Evolutionary conservation across 495 filamentous ascomycete species (phyloP).

Genomic region (Pyrenula massariospora): DNA sequence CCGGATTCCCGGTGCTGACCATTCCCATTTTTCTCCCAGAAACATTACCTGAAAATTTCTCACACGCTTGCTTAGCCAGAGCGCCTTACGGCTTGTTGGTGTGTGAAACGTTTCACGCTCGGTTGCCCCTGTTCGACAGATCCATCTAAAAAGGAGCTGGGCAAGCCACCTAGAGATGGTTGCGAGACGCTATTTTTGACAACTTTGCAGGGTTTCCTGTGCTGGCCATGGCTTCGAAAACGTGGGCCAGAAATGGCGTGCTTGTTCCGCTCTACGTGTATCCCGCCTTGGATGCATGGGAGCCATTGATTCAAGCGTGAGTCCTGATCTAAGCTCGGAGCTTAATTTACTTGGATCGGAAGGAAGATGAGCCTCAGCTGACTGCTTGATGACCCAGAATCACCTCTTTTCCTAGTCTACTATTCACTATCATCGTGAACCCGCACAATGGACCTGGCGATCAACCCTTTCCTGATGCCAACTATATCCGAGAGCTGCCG

Average conservation of each 20-base stretch:
- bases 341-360: conserved; percentile 12
- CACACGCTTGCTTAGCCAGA: neutral
- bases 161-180: neutral
- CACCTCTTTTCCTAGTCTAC: conserved; percentile 25
- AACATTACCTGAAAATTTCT: neutral
- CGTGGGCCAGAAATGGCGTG: neutral
- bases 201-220: neutral
- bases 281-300: conserved; percentile 36
- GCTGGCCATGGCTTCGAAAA: neutral
- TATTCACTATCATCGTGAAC: conserved; percentile 44
- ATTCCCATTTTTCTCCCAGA: neutral
- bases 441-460: conserved; percentile 41
- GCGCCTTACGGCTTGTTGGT: neutral
- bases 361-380: neutral
- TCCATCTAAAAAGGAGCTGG: neutral
- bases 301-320: conserved; percentile 34
- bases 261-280: conserved; percentile 47
- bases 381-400: conserved; percentile 5
- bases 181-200: neutral
- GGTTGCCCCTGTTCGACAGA: neutral
- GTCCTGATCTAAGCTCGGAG: conserved; percentile 10
- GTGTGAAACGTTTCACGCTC: neutral
- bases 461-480: conserved; percentile 29
- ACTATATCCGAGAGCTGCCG: conserved; percentile 37
- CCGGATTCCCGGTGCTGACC: neutral